phyloP scores from a whole-genome alignment of 345 rosid species.

The Laguncularia racemosa region DNA sequence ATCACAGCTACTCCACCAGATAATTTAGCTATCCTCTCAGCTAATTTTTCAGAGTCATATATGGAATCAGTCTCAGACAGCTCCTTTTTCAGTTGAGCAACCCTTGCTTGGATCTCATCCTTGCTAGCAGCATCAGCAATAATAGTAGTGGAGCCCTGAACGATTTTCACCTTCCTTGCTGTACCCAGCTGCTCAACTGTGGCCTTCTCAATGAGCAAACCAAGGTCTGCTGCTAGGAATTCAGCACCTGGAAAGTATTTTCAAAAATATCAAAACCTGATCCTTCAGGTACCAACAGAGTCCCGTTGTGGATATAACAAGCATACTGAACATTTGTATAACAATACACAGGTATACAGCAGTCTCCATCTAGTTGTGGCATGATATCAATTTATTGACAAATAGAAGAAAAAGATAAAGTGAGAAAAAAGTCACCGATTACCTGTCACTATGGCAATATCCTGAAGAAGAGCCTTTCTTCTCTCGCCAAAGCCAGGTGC shows the following conservation, averaged over 20 bases:
- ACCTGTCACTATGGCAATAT: slow-evolving; percentile 94
- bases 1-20: slow-evolving; percentile 98
- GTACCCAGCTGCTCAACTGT: slow-evolving; percentile 78
- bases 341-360: no score
- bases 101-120: slow-evolving; percentile 81
- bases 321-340: not conserved
- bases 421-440: not conserved
- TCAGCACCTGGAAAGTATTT: slow-evolving; percentile 60
- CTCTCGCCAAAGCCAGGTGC: slow-evolving; percentile 98
- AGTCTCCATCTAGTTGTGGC: no score
- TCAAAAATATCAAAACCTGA: slow-evolving; percentile 2
- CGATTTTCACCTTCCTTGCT: slow-evolving; percentile 76
- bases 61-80: slow-evolving; percentile 84
- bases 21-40: slow-evolving; percentile 92
- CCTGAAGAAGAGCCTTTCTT: slow-evolving; percentile 95
- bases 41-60: slow-evolving; percentile 79
- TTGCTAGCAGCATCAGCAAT: slow-evolving; percentile 94
- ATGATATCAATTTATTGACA: no score
- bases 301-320: not conserved
- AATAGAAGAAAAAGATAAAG: not conserved
- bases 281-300: not conserved
- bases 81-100: slow-evolving; percentile 81
- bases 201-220: slow-evolving; percentile 65
- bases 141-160: slow-evolving; percentile 76
- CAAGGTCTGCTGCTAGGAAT: slow-evolving; percentile 80